These are phyloP conservation scores for Tremellales sp. DNA, from an alignment of 1,284 basidiomycete genomes.

Conservation along the genomic window DNA sequence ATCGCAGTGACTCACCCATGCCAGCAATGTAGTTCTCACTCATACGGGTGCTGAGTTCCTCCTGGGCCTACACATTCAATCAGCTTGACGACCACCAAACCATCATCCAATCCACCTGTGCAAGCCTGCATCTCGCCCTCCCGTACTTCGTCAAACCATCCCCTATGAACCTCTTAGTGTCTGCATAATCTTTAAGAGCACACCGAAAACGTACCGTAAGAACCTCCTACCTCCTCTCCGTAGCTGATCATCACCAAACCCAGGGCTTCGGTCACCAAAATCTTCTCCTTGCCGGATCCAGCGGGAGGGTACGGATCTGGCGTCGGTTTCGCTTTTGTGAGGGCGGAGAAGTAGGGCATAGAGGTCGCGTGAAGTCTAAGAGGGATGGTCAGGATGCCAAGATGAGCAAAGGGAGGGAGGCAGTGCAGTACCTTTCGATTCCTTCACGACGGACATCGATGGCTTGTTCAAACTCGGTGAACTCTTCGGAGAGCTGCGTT, in stretches of 20 bases:
- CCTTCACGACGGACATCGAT: slow-evolving; percentile 64
- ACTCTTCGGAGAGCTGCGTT: slow-evolving; percentile 61
- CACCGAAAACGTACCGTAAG: slow-evolving; percentile 50
- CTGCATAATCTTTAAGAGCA: not conserved
- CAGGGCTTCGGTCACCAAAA: slow-evolving; percentile 66
- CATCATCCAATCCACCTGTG: slow-evolving; percentile 52
- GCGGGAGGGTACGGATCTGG: slow-evolving; percentile 43
- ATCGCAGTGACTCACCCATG: slow-evolving; percentile 45
- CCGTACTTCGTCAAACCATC: slow-evolving; percentile 68
- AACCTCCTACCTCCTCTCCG: slow-evolving; percentile 72
- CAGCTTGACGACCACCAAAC: not conserved
- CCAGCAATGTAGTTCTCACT: slow-evolving; percentile 66
- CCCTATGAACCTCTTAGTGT: slow-evolving; percentile 16
- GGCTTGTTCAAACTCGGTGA: slow-evolving; percentile 64
- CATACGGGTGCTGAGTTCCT: slow-evolving; percentile 67
- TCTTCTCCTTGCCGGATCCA: slow-evolving; percentile 42
- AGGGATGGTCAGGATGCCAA: not conserved
- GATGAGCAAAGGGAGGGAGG: not conserved
- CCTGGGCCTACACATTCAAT: slow-evolving; percentile 52
- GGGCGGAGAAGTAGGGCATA: slow-evolving; percentile 37
- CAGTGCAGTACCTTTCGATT: slow-evolving; percentile 60
- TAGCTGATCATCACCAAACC: slow-evolving; percentile 81
- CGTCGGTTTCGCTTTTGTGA: slow-evolving; percentile 42
- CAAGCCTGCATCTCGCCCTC: slow-evolving; percentile 73
- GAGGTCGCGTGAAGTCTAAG: slow-evolving; percentile 46